Evolutionary conservation across 371 early-diverging fungal genomes (phyloP).

Genomic region (Circinella minor): DNA sequence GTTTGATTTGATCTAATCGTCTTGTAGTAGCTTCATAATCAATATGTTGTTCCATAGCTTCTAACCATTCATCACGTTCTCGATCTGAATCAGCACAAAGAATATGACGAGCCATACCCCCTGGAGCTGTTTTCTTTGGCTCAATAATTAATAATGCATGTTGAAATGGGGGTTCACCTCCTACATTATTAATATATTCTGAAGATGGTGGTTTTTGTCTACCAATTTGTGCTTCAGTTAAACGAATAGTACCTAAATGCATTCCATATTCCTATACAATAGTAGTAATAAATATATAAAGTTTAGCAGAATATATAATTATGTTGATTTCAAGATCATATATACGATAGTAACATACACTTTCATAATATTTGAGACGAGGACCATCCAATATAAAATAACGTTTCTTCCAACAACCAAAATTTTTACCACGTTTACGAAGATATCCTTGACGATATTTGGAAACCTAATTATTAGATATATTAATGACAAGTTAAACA

Average conservation of each 20-base stretch:
- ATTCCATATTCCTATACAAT: slow-evolving; percentile 60
- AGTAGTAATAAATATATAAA: background rate
- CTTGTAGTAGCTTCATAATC: slow-evolving; percentile 25
- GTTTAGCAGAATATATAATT: background rate
- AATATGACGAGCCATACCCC: slow-evolving; percentile 71
- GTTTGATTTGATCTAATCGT: slow-evolving; percentile 15
- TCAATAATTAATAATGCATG: slow-evolving; percentile 85
- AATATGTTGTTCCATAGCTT: slow-evolving; percentile 62
- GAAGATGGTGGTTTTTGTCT: slow-evolving; percentile 43
- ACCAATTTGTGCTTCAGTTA: slow-evolving; percentile 52
- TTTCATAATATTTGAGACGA: slow-evolving; percentile 75
- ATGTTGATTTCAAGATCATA: background rate
- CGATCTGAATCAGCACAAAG: slow-evolving; percentile 88
- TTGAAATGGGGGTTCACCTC: slow-evolving; percentile 49
- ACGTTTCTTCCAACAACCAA: slow-evolving; percentile 86
- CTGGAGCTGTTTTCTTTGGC: slow-evolving; percentile 63
- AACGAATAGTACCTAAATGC: slow-evolving; percentile 53
- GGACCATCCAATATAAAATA: slow-evolving; percentile 70
- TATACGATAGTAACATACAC: slow-evolving; percentile 29
- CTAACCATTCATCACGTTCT: slow-evolving; percentile 91
- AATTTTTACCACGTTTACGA: slow-evolving; percentile 85
- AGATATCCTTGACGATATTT: slow-evolving; percentile 73
- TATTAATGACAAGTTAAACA: background rate
- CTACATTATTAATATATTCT: slow-evolving; percentile 49
- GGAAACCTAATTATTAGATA: slow-evolving; percentile 8